Evolutionary conservation across 2,329 filamentous ascomycete species (phyloP), one percentile per base, ranked within the genome.

Genomic region (Stylonectria norvegica): DNA sequence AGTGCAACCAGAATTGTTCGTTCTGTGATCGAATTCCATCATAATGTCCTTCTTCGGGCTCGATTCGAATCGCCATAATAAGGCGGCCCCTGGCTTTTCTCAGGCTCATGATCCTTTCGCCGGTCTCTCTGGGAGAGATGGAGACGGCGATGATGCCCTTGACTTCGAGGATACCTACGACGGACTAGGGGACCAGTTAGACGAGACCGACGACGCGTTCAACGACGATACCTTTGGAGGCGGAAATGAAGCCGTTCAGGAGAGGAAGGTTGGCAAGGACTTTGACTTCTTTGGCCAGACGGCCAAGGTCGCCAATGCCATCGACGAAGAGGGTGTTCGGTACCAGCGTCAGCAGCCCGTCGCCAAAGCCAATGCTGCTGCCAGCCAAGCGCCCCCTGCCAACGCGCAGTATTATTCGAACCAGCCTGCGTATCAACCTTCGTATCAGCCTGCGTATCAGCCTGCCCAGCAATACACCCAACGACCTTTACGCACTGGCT

Each of bases 121-220:
- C 50, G 83, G 86, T 43, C 79, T 96, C 42, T 83, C 86, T 43
- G 74, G 75, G 55, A 76, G 72, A 36, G 74, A 76, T 44, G 77
- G 84, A 43, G 79, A 83, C 53, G 66, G 67, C 36, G 72, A 73
- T 52, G 78, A 76, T 47, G 72, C 69, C 17, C 62, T 75, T 57
- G 86, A 97, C 57, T 98, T 97, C 55, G 93, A 98, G 57, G 89
- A 98, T 61, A 97, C 91, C 25, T 97, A 97, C 62, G 93, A 98
- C 65, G 91, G 91, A 14, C 74, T 98, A 28, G 93, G 89, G 41
- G 86, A 95, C 60, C 82, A 86, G 64, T 82, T 98, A 23, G 84
- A 95, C 57, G 91, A 98, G 62, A 84, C 86, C 15, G 87, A 91
- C 58, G 93, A 98, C 71, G 89, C 79, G 36, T 89, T 96, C 75